These are phyloP conservation scores for Agrostemma githago DNA, from an alignment of 148 eudicot species.

Conservation along the genomic window DNA sequence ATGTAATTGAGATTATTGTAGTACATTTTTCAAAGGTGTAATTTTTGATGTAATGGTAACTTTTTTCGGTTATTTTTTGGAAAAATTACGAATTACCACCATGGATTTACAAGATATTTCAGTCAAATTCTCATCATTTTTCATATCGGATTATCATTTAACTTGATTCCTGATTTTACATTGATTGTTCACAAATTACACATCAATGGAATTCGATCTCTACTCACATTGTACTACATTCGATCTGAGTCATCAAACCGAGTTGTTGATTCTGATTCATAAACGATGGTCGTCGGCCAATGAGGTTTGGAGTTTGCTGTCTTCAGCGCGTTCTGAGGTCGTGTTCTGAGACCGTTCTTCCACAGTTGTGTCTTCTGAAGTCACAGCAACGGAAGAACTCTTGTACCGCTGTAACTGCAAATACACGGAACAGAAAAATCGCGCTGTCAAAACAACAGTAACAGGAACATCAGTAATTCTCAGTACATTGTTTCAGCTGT, in stretches of 20 bases:
- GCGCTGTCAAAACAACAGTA: neutral
- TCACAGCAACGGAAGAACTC: slow-evolving; percentile 4
- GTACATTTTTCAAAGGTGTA: too few species aligned
- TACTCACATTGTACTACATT: neutral
- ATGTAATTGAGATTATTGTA: too few species aligned
- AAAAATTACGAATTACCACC: too few species aligned
- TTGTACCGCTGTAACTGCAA: slow-evolving; percentile 29
- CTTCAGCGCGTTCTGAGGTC: slow-evolving; percentile 9
- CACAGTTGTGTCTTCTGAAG: slow-evolving; percentile 18
- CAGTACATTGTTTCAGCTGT: too few species aligned
- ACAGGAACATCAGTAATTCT: neutral
- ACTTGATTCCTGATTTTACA: neutral
- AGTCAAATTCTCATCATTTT: too few species aligned
- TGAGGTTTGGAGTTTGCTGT: neutral
- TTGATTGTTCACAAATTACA: neutral
- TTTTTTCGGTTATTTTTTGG: too few species aligned
- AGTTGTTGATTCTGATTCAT: neutral
- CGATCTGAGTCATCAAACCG: neutral
- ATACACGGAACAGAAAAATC: neutral
- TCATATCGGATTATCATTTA: too few species aligned
- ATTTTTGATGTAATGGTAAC: too few species aligned
- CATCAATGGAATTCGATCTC: neutral
- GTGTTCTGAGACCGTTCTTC: slow-evolving; percentile 12
- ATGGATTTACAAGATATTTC: too few species aligned
- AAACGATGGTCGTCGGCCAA: neutral